Conservation (phyloP, 2,329 filamentous ascomycete species). For the Fusarium newnesense region DNA sequence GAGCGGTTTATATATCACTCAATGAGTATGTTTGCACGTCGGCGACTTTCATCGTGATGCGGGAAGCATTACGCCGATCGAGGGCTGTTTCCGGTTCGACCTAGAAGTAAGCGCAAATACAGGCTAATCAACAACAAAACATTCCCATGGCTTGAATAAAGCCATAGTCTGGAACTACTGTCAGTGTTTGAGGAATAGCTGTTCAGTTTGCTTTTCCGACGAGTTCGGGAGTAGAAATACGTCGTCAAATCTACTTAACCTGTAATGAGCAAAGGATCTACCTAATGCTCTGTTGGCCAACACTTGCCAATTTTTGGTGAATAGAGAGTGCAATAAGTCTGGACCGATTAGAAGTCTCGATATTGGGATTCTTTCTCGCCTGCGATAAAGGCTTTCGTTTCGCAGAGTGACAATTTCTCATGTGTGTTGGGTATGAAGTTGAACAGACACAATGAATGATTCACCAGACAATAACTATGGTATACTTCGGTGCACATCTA, state of each 20-base stretch:
- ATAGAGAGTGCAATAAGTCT: rapidly evolving
- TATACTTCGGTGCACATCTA: no score
- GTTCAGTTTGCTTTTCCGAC: not conserved
- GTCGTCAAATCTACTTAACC: not conserved
- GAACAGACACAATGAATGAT: no score
- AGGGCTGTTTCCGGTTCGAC: rapidly evolving
- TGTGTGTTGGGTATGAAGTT: no score
- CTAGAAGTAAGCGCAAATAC: not conserved
- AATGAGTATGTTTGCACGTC: not conserved
- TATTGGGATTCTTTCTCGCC: no score
- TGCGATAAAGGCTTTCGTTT: no score
- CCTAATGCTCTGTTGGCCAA: no score
- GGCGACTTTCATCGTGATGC: not conserved
- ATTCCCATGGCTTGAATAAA: no score
- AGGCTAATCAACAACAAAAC: not conserved
- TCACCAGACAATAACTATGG: no score
- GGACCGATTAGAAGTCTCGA: rapidly evolving
- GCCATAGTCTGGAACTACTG: not conserved
- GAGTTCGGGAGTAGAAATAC: not conserved
- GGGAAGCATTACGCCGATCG: not conserved
- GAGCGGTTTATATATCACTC: rapidly evolving
- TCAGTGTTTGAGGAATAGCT: not conserved
- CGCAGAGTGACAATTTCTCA: no score
- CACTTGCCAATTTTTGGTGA: not conserved
- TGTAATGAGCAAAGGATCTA: not conserved